Evolutionary conservation across 2,329 filamentous ascomycete genomes (phyloP), one percentile per base, ranked within the genome.

Genomic region (Coleophoma crateriformis): DNA sequence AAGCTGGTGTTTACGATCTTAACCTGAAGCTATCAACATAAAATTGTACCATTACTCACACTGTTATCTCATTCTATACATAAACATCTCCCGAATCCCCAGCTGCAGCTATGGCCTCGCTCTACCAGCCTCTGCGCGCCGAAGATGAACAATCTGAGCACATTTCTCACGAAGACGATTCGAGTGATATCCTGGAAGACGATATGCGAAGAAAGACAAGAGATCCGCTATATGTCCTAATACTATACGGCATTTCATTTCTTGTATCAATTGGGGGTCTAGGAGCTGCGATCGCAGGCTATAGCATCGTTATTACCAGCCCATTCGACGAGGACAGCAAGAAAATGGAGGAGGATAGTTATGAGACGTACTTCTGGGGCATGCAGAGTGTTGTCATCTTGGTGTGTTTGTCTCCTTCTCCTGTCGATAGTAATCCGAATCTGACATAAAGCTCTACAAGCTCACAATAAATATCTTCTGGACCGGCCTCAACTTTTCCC

Each of bases 371-470:
- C 38, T 51, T 54, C 27, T 46, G 27, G 10, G 52, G 50, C 7
- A 54, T 54, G 52, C 40, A 50, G 46, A 54, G 52, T 45, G 39
- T 54, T 15, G 15, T 47, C 15, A 17, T 51, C 22, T 19, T 54
- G 12, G 50, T 51, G 33, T 22, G 46, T 48, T 27, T 15, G 3
- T 37, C 22, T 12, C 4, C 44, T 32, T 35, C 46, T 33, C 7
- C 33, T 35, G 15, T 15, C 33, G 22, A 33, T n/a, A 2, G 34
- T 33, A 20, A 22, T 14, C 7, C 3, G 6, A 7, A 27, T 27
- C 27, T 27, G 27, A 27, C 35, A 13, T 7, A 3, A 12, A 5
- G 7, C 6, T 10, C 35, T 17, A 3, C 14, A 22, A 50, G 49
- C 42, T 52, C 8, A 20, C 22, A 1, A 34, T 46, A n/a, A 54